Evolutionary conservation across 305 asterid species (phyloP).

Genomic region (Rubia tinctorum): DNA sequence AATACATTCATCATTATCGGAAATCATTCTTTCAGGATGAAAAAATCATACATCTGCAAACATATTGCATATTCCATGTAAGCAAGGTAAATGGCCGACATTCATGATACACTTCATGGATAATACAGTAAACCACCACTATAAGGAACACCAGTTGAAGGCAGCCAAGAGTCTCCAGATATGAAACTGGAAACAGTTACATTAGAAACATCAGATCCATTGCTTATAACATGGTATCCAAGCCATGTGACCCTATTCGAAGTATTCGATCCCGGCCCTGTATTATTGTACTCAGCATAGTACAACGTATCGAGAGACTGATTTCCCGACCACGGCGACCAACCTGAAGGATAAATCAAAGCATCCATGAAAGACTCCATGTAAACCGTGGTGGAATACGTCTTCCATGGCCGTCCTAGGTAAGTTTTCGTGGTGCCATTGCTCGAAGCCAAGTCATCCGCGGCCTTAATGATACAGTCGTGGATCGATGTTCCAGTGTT

Average conservation of each 20-base stretch:
- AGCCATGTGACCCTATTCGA: slow-evolving; percentile 25
- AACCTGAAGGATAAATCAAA: slow-evolving; percentile 33
- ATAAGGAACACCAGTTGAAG: slow-evolving; percentile 13
- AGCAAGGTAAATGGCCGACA: no score
- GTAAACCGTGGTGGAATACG: slow-evolving; percentile 35
- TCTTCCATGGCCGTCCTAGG: slow-evolving; percentile 44
- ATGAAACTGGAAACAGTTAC: slow-evolving; percentile 27
- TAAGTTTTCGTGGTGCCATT: slow-evolving; percentile 16
- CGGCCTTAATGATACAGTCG: slow-evolving; percentile 26
- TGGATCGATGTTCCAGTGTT: slow-evolving; percentile 50
- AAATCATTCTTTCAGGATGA: no score
- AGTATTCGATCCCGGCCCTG: slow-evolving; percentile 29
- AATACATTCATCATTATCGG: no score
- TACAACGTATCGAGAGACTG: slow-evolving; percentile 24
- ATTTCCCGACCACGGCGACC: slow-evolving; percentile 25
- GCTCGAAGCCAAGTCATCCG: slow-evolving; percentile 21
- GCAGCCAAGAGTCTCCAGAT: slow-evolving; percentile 34
- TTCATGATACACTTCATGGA: not conserved
- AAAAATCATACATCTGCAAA: no score
- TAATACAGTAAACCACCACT: not conserved
- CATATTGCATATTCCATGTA: no score
- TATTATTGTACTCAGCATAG: slow-evolving; percentile 31
- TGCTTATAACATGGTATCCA: slow-evolving; percentile 18
- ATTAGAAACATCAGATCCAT: slow-evolving; percentile 16
- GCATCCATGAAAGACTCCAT: slow-evolving; percentile 36